These are phyloP conservation scores for Saccharomyces eubayanus DNA, from an alignment of 805 yeast genomes.

Conservation along the genomic window DNA sequence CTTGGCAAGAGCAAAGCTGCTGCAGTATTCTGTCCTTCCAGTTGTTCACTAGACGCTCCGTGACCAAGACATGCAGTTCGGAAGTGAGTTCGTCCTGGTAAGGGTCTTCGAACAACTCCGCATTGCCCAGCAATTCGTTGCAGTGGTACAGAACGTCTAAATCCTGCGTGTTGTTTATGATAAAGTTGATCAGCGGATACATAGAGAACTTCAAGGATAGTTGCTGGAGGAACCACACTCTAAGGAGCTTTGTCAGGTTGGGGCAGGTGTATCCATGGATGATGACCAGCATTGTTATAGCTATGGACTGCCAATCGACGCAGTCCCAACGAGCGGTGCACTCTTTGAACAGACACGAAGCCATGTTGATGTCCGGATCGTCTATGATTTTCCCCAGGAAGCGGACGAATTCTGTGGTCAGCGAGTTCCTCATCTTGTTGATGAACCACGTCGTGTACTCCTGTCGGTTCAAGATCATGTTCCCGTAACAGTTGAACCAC, in stretches of 20 bases:
- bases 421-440: slow-evolving; percentile 7
- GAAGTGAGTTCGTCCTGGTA: slow-evolving; percentile 16
- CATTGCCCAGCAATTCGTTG: slow-evolving; percentile 12
- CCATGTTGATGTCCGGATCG: slow-evolving; percentile 3
- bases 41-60: slow-evolving; percentile 16
- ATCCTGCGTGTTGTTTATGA: slow-evolving; percentile 9
- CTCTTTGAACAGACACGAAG: not conserved
- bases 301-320: not conserved
- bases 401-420: slow-evolving; percentile 7
- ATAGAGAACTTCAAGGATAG: slow-evolving; percentile 8
- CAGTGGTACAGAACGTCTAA: slow-evolving; percentile 16
- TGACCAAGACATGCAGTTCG: slow-evolving; percentile 15
- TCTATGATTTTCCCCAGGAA: slow-evolving; percentile 7
- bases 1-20: slow-evolving; percentile 18
- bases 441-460: slow-evolving; percentile 16
- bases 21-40: slow-evolving; percentile 23
- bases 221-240: slow-evolving; percentile 14
- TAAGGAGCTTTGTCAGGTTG: slow-evolving; percentile 6
- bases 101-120: slow-evolving; percentile 7
- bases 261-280: slow-evolving; percentile 10
- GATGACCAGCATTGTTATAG: slow-evolving; percentile 5
- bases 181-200: slow-evolving; percentile 16
- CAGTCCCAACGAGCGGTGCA: not conserved
- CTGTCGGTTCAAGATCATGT: slow-evolving; percentile 11
- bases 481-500: slow-evolving; percentile 12